These are phyloP conservation scores for Xerocomus minutiporus DNA, from an alignment of 1,284 basidiomycete species.

Conservation along the genomic window DNA sequence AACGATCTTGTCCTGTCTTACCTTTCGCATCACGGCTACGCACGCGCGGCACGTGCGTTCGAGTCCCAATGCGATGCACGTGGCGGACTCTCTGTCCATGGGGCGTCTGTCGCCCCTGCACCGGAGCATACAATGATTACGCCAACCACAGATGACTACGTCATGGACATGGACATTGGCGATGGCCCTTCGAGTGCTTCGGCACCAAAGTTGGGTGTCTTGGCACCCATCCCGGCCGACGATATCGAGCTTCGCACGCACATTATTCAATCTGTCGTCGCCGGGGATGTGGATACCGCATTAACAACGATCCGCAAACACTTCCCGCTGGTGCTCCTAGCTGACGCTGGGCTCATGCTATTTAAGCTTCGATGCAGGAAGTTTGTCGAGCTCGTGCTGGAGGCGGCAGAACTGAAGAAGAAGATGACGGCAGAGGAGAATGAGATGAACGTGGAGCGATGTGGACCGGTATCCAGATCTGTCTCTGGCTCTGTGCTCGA, in stretches of 20 bases:
- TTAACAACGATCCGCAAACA: slow-evolving; percentile 49
- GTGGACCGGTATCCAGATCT: slow-evolving; percentile 27
- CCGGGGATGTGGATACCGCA: slow-evolving; percentile 72
- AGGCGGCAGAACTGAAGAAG: slow-evolving; percentile 62
- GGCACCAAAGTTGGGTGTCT: slow-evolving; percentile 2
- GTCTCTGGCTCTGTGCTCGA: slow-evolving; percentile 24
- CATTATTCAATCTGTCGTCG: slow-evolving; percentile 62
- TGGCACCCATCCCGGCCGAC: slow-evolving; percentile 28
- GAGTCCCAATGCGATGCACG: slow-evolving; percentile 42
- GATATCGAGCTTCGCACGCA: slow-evolving; percentile 63
- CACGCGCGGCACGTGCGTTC: slow-evolving; percentile 62
- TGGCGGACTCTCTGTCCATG: slow-evolving; percentile 20
- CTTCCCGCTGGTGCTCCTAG: slow-evolving; percentile 61
- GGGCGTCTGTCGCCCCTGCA: background rate
- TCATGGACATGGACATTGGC: slow-evolving; percentile 42
- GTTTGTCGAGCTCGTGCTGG: slow-evolving; percentile 75
- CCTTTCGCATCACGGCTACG: slow-evolving; percentile 76
- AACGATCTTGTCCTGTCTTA: slow-evolving; percentile 75
- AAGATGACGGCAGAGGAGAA: slow-evolving; percentile 42
- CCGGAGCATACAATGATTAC: slow-evolving; percentile 6
- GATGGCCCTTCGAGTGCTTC: slow-evolving; percentile 14
- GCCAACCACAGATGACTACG: slow-evolving; percentile 38
- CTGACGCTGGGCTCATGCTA: slow-evolving; percentile 60
- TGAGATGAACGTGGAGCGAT: slow-evolving; percentile 27
- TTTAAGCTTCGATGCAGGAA: slow-evolving; percentile 78